These are phyloP conservation scores for Lomentospora prolificans DNA, from an alignment of 2,329 filamentous ascomycete species.

Conservation along the genomic window DNA sequence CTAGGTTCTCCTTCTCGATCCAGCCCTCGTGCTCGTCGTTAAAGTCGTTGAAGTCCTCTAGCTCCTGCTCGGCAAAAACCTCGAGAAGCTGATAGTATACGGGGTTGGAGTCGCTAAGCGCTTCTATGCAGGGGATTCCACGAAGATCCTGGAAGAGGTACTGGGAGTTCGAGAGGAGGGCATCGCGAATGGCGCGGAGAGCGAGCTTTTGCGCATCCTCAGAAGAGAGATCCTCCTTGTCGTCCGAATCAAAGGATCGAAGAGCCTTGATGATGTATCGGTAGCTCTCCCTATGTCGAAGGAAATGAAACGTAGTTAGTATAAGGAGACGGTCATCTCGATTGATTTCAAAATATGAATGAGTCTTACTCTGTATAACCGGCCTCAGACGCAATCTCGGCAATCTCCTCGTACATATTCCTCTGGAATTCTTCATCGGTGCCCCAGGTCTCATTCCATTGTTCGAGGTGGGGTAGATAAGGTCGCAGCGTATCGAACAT, in stretches of 20 bases:
- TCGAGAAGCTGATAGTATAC: slow-evolving; percentile 87
- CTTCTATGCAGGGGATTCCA: slow-evolving; percentile 73
- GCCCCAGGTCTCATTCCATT: slow-evolving; percentile 77
- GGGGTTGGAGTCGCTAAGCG: slow-evolving; percentile 73
- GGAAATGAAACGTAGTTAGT: slow-evolving; percentile 6
- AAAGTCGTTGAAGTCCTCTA: slow-evolving; percentile 95
- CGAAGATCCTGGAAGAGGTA: slow-evolving; percentile 75
- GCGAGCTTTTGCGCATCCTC: slow-evolving; percentile 52
- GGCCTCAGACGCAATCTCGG: slow-evolving; percentile 68
- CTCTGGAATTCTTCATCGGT: slow-evolving; percentile 72
- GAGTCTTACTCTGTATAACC: slow-evolving; percentile 63
- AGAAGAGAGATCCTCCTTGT: slow-evolving; percentile 44
- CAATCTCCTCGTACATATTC: slow-evolving; percentile 73
- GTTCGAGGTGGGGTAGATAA: slow-evolving; percentile 72
- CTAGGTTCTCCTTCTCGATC: slow-evolving; percentile 64
- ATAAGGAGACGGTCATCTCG: not conserved
- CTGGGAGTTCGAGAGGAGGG: slow-evolving; percentile 41
- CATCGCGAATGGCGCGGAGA: slow-evolving; percentile 44
- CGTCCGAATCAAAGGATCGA: slow-evolving; percentile 47
- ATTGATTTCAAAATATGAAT: not conserved
- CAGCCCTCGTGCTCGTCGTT: slow-evolving; percentile 82
- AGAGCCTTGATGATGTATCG: slow-evolving; percentile 56
- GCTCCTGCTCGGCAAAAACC: slow-evolving; percentile 86
- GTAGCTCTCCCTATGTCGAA: slow-evolving; percentile 44
- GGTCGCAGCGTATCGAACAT: slow-evolving; percentile 77